Conservation (phyloP, 805 yeast species). For the Suhomyces pyralidae region DNA sequence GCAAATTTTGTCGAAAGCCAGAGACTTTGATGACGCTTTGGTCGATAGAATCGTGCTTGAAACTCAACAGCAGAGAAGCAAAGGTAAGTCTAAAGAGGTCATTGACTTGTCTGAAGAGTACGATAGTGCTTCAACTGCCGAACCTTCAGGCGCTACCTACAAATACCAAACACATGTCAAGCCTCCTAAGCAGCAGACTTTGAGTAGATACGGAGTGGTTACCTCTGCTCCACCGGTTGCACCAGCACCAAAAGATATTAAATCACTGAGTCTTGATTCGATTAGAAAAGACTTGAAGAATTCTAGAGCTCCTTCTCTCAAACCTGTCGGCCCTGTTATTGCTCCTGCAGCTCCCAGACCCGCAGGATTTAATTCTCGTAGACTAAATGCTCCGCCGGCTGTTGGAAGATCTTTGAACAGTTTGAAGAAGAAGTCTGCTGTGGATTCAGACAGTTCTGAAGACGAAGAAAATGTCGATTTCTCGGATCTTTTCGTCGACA, state of each 20-base stretch:
- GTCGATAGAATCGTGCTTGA: conserved; percentile 48
- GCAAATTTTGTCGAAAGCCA: conserved; percentile 60
- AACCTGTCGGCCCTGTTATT: conserved; percentile 13
- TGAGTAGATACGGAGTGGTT: conserved; percentile 33
- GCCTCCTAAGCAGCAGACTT: conserved; percentile 33
- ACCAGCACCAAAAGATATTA: conserved; percentile 31
- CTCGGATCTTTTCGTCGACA: conserved; percentile 40
- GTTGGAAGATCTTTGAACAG: conserved; percentile 40
- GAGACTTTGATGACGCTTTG: conserved; percentile 48
- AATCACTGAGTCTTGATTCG: conserved; percentile 31
- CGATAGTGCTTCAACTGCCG: neutral
- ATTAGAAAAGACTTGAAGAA: conserved; percentile 30
- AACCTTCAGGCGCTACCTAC: conserved; percentile 15
- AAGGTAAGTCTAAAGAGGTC: conserved; percentile 5
- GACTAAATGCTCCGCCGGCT: conserved; percentile 10
- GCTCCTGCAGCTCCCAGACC: conserved; percentile 53
- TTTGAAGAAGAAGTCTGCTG: conserved; percentile 28
- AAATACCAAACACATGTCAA: conserved; percentile 22
- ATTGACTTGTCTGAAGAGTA: conserved; percentile 1
- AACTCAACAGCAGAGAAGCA: conserved; percentile 9
- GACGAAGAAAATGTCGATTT: conserved; percentile 37
- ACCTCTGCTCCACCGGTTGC: conserved; percentile 32
- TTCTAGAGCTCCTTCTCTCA: conserved; percentile 13
- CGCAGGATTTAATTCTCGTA: conserved; percentile 49
- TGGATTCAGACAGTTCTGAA: conserved; percentile 34